Base-by-base conservation (phyloP, 2,329 filamentous ascomycete genomes). In the Albophoma yamanashiensis region DNA sequence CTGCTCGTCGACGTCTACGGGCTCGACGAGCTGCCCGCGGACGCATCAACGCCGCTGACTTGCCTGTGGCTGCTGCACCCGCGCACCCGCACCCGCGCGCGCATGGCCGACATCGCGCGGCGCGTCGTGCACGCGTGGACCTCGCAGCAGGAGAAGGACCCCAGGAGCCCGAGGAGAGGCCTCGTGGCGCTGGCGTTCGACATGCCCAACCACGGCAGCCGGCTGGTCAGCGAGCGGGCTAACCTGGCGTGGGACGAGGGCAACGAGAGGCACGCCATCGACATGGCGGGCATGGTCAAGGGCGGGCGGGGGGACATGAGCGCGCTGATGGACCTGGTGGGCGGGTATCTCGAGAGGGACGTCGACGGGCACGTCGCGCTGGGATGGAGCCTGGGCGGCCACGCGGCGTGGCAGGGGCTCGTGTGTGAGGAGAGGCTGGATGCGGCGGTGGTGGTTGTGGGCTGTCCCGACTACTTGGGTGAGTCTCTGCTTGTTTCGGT, bases 31-130 rank as follows among this genome's bases (percentile, higher is more conserved):
- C 80, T 96, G 0, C 77, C 85, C 1, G 58, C 78, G 0, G 69
- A 66, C 45, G 70, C 78, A 9, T 73, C 77, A 22, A 74, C 79
- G 17, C 76, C 80, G 4, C 77, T 96, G 42, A 86, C 91, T 31
- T 90, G 89, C 67, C 82, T 97, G n/a, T 97, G 92, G 91, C 85
- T 97, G 15, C 83, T 97, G 22, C 92, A 97, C 70, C 90, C 90
- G 3, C 85, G 94, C 31, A 80, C 88, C 0, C 81, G 87, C 59
- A 84, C 79, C 0, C 86, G 89, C 69, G 83, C 84, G 59, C 82
- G 82, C 63, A 97, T 97, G 92, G 78, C 79, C 1, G 84, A 84
- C 36, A 82, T 94, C 59, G 92, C 91, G 3, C 76, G 80, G n/a
- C 81, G 83, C 7, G 79, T 85, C 15, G 80, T 97, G 57, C 74